Conservation (phyloP, 371 early-diverging fungal genomes). For the Actinomucor elegans region DNA sequence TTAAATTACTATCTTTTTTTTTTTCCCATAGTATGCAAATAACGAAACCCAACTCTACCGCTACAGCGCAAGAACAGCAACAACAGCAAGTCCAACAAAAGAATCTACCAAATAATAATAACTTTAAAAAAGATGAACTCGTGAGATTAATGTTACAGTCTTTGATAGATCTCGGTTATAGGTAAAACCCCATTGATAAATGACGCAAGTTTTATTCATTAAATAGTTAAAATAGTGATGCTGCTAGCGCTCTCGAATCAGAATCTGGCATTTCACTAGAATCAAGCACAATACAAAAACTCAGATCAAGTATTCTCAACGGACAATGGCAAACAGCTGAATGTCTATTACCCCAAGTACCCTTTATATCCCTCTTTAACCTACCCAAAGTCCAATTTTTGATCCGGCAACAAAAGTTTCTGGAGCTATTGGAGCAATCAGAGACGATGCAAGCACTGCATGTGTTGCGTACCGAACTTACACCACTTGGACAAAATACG, state of each 20-base stretch:
- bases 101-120: background rate
- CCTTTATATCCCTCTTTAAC: constrained; percentile 25
- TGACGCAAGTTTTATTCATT: too few species aligned
- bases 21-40: constrained; percentile 18
- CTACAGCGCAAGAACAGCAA: background rate
- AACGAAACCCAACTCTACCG: constrained; percentile 1
- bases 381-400: constrained; percentile 55
- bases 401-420: constrained; percentile 78
- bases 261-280: constrained; percentile 79
- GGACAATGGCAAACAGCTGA: constrained; percentile 81
- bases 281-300: constrained; percentile 50
- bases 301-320: constrained; percentile 63
- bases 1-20: too few species aligned
- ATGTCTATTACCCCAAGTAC: constrained; percentile 41
- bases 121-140: constrained; percentile 65
- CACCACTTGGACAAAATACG: constrained; percentile 65
- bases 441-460: constrained; percentile 65
- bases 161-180: constrained; percentile 80
- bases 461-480: constrained; percentile 72
- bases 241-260: constrained; percentile 60
- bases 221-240: constrained; percentile 47
- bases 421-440: constrained; percentile 71
- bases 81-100: background rate
- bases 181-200: constrained; percentile 50
- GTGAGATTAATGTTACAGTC: constrained; percentile 86